Base-by-base conservation (phyloP, 306 rosid genomes). In the Quercus glauca region DNA sequence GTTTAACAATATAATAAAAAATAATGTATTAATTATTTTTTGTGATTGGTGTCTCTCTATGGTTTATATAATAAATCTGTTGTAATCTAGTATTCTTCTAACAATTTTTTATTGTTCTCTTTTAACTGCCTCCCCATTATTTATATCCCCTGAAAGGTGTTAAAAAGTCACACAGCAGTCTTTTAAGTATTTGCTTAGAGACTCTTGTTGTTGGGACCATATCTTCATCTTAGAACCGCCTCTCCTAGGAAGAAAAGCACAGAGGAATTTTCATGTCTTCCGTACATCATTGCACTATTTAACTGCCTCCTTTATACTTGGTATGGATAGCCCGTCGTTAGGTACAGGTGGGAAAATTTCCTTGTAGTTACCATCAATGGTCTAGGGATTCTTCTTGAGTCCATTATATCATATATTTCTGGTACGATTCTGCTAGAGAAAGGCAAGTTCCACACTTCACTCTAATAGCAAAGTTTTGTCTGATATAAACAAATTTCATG, bases 211-310 rank as follows among this genome's bases (percentile, higher is more conserved):
- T 35, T 28, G 20, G 19, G 25, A 79, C 64, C 78, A 10, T 69
- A 79, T 31, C 31, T 64, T 37, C 77, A 58, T 69, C 29, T 69
- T 73, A 21, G 71, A 33, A 45, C 57, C 2, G 15, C 28, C 58
- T 21, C 25, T 49, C 4, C 43, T 26, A 26, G 60, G 87, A 94
- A 91, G 86, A 92, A 86, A 76, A 91, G 86, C 86, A 91, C 92
- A 10, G 97, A 88, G 79, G 97, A 86, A 65, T 94, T 85, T 79
- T 94, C 98, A 52, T 87, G 89, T 75, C 78, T 92, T 76, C 97
- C 97, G 61, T 92, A 92, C 84, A 81, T 89, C 61, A 70, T 90
- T 11, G 91, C 90, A 70, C 81, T 91, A 5, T 64, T 84, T 49
- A 94, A 91, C 80, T 92, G 93, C 80, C 92, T 94, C 43, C 83